Evolutionary conservation across 345 rosid genomes (phyloP).

Genomic region (Mallotus nudiflorus): DNA sequence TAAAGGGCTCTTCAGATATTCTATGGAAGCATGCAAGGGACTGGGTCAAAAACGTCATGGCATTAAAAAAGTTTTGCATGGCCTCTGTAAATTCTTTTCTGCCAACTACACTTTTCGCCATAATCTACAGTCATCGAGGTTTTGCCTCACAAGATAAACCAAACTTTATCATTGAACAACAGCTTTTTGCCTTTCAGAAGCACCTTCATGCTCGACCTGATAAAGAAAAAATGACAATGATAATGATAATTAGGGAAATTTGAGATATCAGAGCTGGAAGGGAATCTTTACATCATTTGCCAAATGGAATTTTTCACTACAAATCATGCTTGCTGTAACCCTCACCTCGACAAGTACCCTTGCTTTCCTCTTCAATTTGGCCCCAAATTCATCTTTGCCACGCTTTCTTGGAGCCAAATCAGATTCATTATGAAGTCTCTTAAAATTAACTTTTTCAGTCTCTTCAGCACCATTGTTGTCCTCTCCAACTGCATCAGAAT

Average conservation of each 20-base stretch:
- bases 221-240: background rate
- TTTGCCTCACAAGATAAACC: background rate
- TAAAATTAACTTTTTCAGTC: constrained; percentile 38
- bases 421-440: constrained; percentile 41
- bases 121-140: background rate
- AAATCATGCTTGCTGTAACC: background rate
- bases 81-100: background rate
- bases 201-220: constrained; percentile 19
- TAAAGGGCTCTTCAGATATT: no score
- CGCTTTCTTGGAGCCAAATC: constrained; percentile 33
- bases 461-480: constrained; percentile 47
- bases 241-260: background rate
- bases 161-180: background rate
- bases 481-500: constrained; percentile 28
- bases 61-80: background rate
- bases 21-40: no score
- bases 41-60: background rate
- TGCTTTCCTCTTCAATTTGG: constrained; percentile 65
- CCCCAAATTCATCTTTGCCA: constrained; percentile 43
- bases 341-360: constrained; percentile 83
- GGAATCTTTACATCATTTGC: background rate
- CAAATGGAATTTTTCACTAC: background rate
- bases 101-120: background rate
- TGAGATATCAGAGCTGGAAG: background rate
- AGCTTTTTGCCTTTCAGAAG: constrained; percentile 5